phyloP scores from a whole-genome alignment of 306 rosid species.

The Gastrolobium villosum region DNA sequence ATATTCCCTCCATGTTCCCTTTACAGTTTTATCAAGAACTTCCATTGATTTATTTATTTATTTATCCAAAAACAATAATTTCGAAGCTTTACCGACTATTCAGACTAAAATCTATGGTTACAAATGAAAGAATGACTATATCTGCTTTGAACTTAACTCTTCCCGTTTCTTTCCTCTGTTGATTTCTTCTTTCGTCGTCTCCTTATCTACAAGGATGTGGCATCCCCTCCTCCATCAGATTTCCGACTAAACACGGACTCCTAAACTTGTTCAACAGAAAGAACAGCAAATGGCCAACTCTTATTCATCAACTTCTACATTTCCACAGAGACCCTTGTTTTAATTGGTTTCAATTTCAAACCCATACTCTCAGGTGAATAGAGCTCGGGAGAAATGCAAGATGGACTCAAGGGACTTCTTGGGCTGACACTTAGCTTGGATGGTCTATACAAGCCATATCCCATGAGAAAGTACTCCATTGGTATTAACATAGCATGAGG shows the following conservation, averaged over 20 bases:
- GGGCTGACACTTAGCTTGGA: slow-evolving; percentile 80
- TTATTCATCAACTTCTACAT: slow-evolving; percentile 43
- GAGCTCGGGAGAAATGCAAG: slow-evolving; percentile 90
- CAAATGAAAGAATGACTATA: slow-evolving; percentile 77
- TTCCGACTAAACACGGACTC: slow-evolving; percentile 47
- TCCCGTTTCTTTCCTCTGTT: slow-evolving; percentile 34
- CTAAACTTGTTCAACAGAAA: slow-evolving; percentile 43
- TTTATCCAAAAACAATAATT: slow-evolving; percentile 41
- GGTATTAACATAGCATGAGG: slow-evolving; percentile 96
- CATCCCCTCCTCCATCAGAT: slow-evolving; percentile 24
- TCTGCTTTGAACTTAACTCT: slow-evolving; percentile 52
- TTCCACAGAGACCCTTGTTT: slow-evolving; percentile 71
- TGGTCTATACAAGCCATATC: slow-evolving; percentile 79
- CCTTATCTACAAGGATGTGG: slow-evolving; percentile 66
- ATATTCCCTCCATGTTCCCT: slow-evolving; percentile 34
- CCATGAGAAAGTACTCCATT: slow-evolving; percentile 89
- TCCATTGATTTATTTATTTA: slow-evolving; percentile 29
- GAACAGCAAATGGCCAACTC: slow-evolving; percentile 7
- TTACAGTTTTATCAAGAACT: slow-evolving; percentile 39
- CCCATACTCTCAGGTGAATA: slow-evolving; percentile 97
- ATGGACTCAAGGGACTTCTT: slow-evolving; percentile 89
- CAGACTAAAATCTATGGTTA: slow-evolving; percentile 52
- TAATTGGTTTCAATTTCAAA: slow-evolving; percentile 90
- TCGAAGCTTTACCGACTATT: slow-evolving; percentile 48
- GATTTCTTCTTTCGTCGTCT: slow-evolving; percentile 44